Base-by-base conservation (phyloP, 805 yeast genomes). In the Schwanniomyces occidentalis region DNA sequence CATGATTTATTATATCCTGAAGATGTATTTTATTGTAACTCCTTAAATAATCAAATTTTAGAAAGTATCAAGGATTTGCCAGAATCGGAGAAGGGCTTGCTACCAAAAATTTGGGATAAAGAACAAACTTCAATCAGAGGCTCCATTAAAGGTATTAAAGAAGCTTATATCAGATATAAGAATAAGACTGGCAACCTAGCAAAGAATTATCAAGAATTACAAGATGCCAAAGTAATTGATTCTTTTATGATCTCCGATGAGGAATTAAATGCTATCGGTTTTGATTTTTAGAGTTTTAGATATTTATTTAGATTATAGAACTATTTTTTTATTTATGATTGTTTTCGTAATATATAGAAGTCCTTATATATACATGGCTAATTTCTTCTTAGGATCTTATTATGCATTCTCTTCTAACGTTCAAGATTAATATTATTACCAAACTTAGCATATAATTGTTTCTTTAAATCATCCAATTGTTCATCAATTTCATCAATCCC, bases 381-480 rank as follows among this genome's bases (percentile, higher is more conserved):
- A n/a, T n/a, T n/a, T n/a, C n/a, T 34, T 24, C 15, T 28, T 34
- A 26, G 24, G 15, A 13, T 13, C 14, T 29, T 29, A 18, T 17
- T 16, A 6, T 8, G 7, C 16, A 9, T 10, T 33, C 9, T 9
- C 27, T 10, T 8, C 37, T 51, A 75, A 35, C 80, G 67, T 56
- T 91, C 99, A 30, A 91, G 65, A 56, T 90, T 90, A 54, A 91
- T 93, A 39, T 87, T 80, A 48, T 76, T 77, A 16, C 98, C 99
- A 54, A 91, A 93, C 58, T 85, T 88, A 12, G 86, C 87, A 52
- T 91, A 93, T 37, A 91, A 67, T n/a, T 69, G 71, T 21, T 76
- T 73, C 63, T 91, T 91, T 50, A 91, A 72, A 18, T 59, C 73
- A 7, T 60, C 58, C 58, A 91, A 67, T 39, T 75, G 64, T 3